Evolutionary conservation across 78 protist species (phyloP).

Genomic region (Creolimax fragrantissima): DNA sequence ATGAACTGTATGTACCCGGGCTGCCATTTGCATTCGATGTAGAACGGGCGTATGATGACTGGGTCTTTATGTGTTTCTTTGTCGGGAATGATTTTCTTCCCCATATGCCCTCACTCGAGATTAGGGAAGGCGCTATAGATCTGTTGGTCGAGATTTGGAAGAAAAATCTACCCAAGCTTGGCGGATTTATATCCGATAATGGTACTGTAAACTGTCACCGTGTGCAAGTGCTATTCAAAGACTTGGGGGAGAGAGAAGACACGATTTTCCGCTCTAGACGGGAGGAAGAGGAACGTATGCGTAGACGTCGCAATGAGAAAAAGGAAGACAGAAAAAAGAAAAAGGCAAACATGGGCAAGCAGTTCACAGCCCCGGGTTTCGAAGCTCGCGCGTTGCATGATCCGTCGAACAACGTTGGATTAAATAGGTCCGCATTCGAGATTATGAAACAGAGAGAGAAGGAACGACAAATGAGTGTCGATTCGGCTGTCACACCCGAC

Average conservation of each 20-base stretch:
- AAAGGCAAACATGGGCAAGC: not conserved
- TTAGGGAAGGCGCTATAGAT: constrained; percentile 84
- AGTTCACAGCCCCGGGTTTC: not conserved
- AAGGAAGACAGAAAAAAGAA: not conserved
- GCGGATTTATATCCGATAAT: constrained; percentile 71
- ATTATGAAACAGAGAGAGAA: not conserved
- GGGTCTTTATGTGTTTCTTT: constrained; percentile 87
- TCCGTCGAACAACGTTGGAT: not conserved
- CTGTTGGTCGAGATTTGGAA: constrained; percentile 60
- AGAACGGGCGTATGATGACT: constrained; percentile 95
- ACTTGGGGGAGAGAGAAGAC: constrained; percentile 41
- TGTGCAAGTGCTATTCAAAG: constrained; percentile 29
- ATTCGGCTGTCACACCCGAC: not conserved
- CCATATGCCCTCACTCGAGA: constrained; percentile 90
- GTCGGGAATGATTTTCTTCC: constrained; percentile 99
- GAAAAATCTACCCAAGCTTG: constrained; percentile 33
- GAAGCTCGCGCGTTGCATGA: not conserved
- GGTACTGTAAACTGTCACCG: constrained; percentile 41
- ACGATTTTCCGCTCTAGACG: constrained; percentile 4
- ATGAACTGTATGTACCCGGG: not conserved
- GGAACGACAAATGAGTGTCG: no score
- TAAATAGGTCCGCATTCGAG: not conserved
- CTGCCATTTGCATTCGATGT: constrained; percentile 39
- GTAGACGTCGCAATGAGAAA: not conserved
- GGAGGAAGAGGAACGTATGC: not conserved